Conservation (phyloP, 2,329 filamentous ascomycete species). For the Colletotrichum sp. region DNA sequence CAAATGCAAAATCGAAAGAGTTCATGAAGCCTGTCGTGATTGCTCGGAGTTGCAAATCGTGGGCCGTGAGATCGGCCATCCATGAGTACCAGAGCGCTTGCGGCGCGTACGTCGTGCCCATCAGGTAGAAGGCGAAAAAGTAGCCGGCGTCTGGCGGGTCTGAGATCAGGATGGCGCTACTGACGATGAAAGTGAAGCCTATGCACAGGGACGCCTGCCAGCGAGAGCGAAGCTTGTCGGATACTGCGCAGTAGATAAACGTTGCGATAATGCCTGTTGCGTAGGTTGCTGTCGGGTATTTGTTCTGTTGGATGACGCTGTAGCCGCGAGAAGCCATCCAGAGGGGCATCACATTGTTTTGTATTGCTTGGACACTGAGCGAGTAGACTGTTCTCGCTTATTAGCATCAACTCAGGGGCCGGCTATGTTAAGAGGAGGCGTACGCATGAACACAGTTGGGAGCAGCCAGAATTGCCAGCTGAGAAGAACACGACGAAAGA, state of each 20-base stretch:
- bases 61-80: constrained; percentile 47
- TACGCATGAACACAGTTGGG: constrained; percentile 49
- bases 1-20: constrained; percentile 46
- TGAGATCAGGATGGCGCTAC: constrained; percentile 40
- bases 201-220: constrained; percentile 48
- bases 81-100: constrained; percentile 52
- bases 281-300: constrained; percentile 46
- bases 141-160: constrained; percentile 38
- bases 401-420: neutral
- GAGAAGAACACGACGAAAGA: constrained; percentile 23
- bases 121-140: constrained; percentile 48
- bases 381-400: constrained; percentile 37
- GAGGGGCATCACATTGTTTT: constrained; percentile 48
- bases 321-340: constrained; percentile 51
- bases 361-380: constrained; percentile 44
- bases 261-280: constrained; percentile 46
- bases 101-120: constrained; percentile 48
- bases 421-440: neutral
- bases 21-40: constrained; percentile 50
- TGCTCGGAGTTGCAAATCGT: constrained; percentile 44
- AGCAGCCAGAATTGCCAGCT: constrained; percentile 52
- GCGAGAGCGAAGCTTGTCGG: constrained; percentile 45
- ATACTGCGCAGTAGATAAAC: constrained; percentile 42
- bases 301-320: constrained; percentile 46
- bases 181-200: constrained; percentile 45